These are phyloP conservation scores for Diospyros kaki DNA, from an alignment of 148 eudicot genomes.

Conservation along the genomic window DNA sequence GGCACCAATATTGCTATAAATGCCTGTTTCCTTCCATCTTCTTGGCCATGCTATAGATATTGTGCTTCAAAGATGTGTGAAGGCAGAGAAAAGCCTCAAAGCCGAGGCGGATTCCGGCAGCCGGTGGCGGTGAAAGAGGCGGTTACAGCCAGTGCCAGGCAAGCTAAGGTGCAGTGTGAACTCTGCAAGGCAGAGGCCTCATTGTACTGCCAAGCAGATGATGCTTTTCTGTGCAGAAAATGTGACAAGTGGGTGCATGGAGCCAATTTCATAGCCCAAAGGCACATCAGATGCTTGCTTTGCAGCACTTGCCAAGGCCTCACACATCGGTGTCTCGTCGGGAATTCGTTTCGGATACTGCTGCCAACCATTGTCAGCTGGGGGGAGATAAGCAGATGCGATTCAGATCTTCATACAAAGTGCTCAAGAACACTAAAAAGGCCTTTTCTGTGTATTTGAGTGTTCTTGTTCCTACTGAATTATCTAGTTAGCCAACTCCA, in stretches of 20 bases:
- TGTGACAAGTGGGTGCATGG: slow-evolving; percentile 42
- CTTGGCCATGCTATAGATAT: not conserved
- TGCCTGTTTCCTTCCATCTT: not conserved
- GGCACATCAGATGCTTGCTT: slow-evolving; percentile 30
- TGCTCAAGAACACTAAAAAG: slow-evolving; percentile 11
- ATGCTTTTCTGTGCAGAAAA: slow-evolving; percentile 35
- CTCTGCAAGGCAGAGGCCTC: slow-evolving; percentile 27
- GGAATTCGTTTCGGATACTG: slow-evolving; percentile 15
- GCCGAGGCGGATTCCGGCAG: not conserved
- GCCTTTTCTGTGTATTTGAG: slow-evolving; percentile 17
- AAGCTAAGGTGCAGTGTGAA: slow-evolving; percentile 15
- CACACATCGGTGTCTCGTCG: slow-evolving; percentile 24
- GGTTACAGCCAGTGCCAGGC: not conserved
- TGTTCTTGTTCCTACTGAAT: not conserved
- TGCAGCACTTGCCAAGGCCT: slow-evolving; percentile 29
- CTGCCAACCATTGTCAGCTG: slow-evolving; percentile 11
- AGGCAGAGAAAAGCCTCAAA: slow-evolving; percentile 13
- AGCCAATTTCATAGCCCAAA: slow-evolving; percentile 38
- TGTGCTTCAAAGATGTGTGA: slow-evolving; percentile 19
- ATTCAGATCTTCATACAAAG: not conserved
- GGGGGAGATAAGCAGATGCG: slow-evolving; percentile 13
- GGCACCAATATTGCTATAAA: slow-evolving; percentile 2
- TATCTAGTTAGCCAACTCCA: no score
- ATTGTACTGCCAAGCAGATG: slow-evolving; percentile 32
- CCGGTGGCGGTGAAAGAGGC: not conserved